These are phyloP conservation scores for Penicillium sp. DNA, from an alignment of 2,329 filamentous ascomycete genomes.

Conservation along the genomic window DNA sequence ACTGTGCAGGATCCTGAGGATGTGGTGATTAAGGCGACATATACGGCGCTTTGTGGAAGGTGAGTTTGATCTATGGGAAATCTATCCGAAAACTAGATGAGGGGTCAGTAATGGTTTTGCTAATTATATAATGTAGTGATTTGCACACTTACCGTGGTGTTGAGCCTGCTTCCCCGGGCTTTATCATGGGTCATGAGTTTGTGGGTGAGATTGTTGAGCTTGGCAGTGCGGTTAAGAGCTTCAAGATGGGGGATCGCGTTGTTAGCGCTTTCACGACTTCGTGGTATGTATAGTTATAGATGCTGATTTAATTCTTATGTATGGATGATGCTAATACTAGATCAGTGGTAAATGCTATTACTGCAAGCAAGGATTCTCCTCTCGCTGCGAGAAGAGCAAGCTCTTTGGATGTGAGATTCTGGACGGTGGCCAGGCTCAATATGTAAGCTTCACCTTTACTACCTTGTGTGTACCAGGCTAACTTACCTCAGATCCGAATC, in stretches of 20 bases:
- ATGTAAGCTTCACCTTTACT: conserved; percentile 44
- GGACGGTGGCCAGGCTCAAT: conserved; percentile 81
- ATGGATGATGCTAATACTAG: not conserved
- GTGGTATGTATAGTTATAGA: conserved; percentile 55
- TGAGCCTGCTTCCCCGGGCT: conserved; percentile 65
- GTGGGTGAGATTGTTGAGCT: conserved; percentile 71
- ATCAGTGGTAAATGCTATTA: conserved; percentile 74
- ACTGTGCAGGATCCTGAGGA: conserved; percentile 70
- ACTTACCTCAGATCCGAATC: conserved; percentile 58
- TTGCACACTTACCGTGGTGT: conserved; percentile 84
- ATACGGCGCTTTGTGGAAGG: conserved; percentile 86
- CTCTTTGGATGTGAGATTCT: conserved; percentile 70
- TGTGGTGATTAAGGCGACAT: conserved; percentile 78
- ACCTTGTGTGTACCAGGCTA: not conserved
- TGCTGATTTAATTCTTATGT: not conserved
- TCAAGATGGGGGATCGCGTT: conserved; percentile 74
- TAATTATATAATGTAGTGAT: conserved; percentile 56
- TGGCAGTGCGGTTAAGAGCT: conserved; percentile 66
- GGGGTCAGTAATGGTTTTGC: not conserved
- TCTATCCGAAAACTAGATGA: not conserved
- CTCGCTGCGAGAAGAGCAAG: conserved; percentile 68
- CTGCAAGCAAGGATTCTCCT: conserved; percentile 73
- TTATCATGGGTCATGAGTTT: conserved; percentile 79
- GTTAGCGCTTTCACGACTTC: conserved; percentile 82
- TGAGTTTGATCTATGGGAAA: conserved; percentile 44